Evolutionary conservation across 495 filamentous ascomycete species (phyloP).

Genomic region (Penicillium dipodomyicola): DNA sequence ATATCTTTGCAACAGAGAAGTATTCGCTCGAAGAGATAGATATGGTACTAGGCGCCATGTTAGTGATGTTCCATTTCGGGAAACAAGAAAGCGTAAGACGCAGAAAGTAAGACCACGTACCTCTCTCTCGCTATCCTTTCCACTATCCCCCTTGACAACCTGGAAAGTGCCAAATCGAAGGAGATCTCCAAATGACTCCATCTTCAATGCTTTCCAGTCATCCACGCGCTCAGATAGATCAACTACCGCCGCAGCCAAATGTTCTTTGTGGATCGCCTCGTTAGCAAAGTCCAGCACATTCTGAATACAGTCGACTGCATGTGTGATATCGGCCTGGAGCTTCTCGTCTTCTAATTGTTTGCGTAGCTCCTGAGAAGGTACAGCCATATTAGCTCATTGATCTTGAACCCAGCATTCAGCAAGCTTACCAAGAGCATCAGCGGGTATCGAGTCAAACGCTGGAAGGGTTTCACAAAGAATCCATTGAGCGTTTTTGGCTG

Average conservation of each 20-base stretch:
- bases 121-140: conserved; percentile 80
- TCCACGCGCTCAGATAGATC: conserved; percentile 85
- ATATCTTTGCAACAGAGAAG: conserved; percentile 97
- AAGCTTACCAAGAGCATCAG: conserved; percentile 74
- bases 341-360: conserved; percentile 75
- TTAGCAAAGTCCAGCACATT: conserved; percentile 79
- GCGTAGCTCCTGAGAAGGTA: conserved; percentile 66
- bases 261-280: conserved; percentile 82
- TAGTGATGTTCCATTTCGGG: conserved; percentile 19
- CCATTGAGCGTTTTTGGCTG: conserved; percentile 65
- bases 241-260: conserved; percentile 71
- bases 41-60: conserved; percentile 72
- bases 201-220: conserved; percentile 92
- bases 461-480: conserved; percentile 94
- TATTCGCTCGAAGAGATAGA: conserved; percentile 95
- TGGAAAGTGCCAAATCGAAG: conserved; percentile 90
- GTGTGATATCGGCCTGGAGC: conserved; percentile 63
- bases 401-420: not conserved
- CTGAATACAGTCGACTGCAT: conserved; percentile 72
- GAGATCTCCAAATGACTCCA: conserved; percentile 86
- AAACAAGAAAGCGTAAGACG: not conserved
- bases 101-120: conserved; percentile 46
- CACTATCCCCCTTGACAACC: conserved; percentile 79
- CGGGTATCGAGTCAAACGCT: conserved; percentile 91
- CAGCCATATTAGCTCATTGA: not conserved